Evolutionary conservation across 495 filamentous ascomycete genomes (phyloP), one percentile per base, ranked within the genome.

Genomic region (Xylaria nigripes): DNA sequence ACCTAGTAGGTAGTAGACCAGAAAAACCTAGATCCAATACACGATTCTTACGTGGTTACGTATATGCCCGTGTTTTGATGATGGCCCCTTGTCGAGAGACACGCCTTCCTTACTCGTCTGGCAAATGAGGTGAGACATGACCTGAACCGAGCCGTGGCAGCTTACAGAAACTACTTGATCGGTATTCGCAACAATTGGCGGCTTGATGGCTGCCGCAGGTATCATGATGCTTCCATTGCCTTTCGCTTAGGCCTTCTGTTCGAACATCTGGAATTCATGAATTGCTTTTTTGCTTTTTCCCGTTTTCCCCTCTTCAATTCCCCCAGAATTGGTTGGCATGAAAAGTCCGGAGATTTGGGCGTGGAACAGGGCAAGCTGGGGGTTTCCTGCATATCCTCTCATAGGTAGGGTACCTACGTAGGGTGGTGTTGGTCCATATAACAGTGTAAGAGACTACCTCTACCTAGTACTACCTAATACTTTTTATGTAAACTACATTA

Each of bases 41-140:
- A 45, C 24, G 45, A 42, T 54, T 23, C 44, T 40, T 41, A 48
- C 51, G 45, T 48, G 43, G 19, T 36, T 29, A 29, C 25, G 9
- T 9, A 29, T 29, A 29, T 29, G 25, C 25, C 6, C 32, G 13
- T 36, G 13, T 21, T 19, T 9, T 54, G 32, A 42, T 30, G 23
- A 46, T 22, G 47, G 48, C n/a, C 45, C 51, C 44, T 54, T 47
- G 43, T 34, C 16, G 30, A 21, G 13, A 40, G 24, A 40, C 30
- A 40, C 30, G 30, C 32, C 22, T 45, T 29, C 32, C 30, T 27
- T 36, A 22, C n/a, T 24, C 15, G 41, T 42, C 43, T 52, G 36
- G 32, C 41, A 36, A 45, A 36, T 45, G 36, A 13, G 50, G 50
- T 47, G 21, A 54, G 51, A 54, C 51, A 54, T 19, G 22, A 25